A percentile compares a stretch with the other conserved stretches of the same genome.
phyloP scores from a whole-genome alignment of 305 asterid species.

The Fraxinus ornus region DNA sequence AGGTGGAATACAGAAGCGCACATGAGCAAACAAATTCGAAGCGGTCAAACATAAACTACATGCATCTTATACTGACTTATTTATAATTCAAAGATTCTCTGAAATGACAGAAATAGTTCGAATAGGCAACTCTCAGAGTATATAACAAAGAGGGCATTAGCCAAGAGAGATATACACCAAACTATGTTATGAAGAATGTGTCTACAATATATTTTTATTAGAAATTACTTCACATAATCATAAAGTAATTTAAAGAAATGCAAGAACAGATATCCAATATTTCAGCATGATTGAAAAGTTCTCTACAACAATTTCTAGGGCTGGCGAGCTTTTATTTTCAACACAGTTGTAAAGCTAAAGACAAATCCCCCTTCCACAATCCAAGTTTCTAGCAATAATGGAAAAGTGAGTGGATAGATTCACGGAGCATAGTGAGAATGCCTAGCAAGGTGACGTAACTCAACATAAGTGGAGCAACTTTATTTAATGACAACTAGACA shows the following conservation, averaged over 20 bases:
- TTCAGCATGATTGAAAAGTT: conserved; percentile 12
- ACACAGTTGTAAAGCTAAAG: background rate
- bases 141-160: background rate
- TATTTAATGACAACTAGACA: background rate
- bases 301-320: background rate
- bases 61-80: background rate
- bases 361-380: background rate
- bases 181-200: conserved; percentile 11
- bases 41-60: background rate
- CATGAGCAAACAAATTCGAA: conserved; percentile 8
- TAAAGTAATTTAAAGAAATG: background rate
- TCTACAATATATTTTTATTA: background rate
- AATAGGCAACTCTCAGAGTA: conserved; percentile 3
- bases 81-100: conserved; percentile 12
- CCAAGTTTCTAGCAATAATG: background rate
- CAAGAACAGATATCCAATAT: conserved; percentile 4
- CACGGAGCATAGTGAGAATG: background rate
- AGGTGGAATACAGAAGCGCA: background rate
- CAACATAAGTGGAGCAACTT: background rate
- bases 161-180: background rate
- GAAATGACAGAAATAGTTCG: conserved; percentile 4
- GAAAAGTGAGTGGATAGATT: background rate
- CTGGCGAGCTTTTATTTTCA: background rate
- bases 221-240: background rate
- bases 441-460: background rate